A percentile compares a stretch with the other conserved stretches of the same genome.
These are phyloP conservation scores for Torulaspora indica DNA, from an alignment of 805 yeast species.

Conservation along the genomic window DNA sequence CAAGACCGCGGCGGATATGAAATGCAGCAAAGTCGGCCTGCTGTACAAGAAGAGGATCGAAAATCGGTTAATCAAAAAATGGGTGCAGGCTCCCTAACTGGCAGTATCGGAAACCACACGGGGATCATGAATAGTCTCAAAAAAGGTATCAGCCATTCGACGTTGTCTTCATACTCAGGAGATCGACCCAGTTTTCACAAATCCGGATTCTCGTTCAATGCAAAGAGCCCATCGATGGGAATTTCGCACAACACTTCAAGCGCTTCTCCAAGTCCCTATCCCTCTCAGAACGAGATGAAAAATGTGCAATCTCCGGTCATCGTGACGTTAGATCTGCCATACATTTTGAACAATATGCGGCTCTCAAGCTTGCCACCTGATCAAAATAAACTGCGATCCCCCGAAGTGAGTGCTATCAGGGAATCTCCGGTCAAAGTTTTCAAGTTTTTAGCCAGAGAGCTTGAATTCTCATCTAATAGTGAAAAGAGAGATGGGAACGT, in stretches of 20 bases:
- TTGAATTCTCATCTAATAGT: slow-evolving; percentile 29
- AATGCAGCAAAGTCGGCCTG: slow-evolving; percentile 6
- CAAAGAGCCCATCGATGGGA: slow-evolving; percentile 19
- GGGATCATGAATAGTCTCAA: slow-evolving; percentile 14
- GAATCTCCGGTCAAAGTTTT: slow-evolving; percentile 34
- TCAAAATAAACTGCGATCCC: slow-evolving; percentile 6
- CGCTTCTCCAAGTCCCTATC: slow-evolving; percentile 16
- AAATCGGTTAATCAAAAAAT: slow-evolving; percentile 8
- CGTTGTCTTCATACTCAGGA: slow-evolving; percentile 11
- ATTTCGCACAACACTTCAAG: slow-evolving; percentile 12
- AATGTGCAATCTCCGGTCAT: slow-evolving; percentile 23
- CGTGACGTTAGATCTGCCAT: slow-evolving; percentile 31
- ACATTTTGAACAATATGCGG: slow-evolving; percentile 30
- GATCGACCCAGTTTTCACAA: slow-evolving; percentile 19
- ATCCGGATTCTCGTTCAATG: slow-evolving; percentile 14
- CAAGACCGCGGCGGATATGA: slow-evolving; percentile 30
- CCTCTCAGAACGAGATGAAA: slow-evolving; percentile 9
- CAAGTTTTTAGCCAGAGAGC: slow-evolving; percentile 33
- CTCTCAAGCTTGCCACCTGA: slow-evolving; percentile 18
- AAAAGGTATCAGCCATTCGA: slow-evolving; percentile 21
- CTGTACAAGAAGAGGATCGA: slow-evolving; percentile 11
- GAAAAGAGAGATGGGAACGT: slow-evolving; percentile 18
- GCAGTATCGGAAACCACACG: slow-evolving; percentile 2
- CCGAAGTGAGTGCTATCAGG: slow-evolving; percentile 19
- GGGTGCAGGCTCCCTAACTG: slow-evolving; percentile 8